Percentiles rank a stretch among this genome's conserved stretches.
Evolutionary conservation across 2,329 filamentous ascomycete genomes (phyloP).

Genomic region (Penicillium hordei): DNA sequence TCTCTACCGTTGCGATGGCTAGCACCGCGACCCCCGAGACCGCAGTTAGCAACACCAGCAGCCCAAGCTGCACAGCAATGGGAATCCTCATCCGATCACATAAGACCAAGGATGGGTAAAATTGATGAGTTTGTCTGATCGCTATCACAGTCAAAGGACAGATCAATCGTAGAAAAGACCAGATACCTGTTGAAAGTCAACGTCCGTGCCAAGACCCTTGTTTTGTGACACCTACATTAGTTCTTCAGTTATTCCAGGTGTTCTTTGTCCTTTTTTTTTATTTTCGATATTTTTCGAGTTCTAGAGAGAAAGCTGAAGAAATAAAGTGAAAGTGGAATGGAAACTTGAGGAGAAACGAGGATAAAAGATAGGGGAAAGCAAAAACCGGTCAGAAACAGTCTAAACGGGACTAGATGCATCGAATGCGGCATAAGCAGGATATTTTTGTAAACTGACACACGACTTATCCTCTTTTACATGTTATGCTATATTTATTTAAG

Average conservation of each 20-base stretch:
- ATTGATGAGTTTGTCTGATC: not conserved
- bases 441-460: not conserved
- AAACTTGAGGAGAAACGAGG: not conserved
- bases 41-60: constrained; percentile 73
- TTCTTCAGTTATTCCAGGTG: not conserved
- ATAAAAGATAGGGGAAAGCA: not conserved
- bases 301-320: not conserved
- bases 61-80: constrained; percentile 82
- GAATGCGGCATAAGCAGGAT: not conserved
- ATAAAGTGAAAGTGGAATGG: not conserved
- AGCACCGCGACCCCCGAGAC: constrained; percentile 74
- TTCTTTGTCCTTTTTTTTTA: no score
- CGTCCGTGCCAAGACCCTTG: not conserved
- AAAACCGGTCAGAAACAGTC: not conserved
- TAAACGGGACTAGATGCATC: constrained; percentile 3
- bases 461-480: not conserved
- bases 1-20: constrained; percentile 60
- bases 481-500: not conserved
- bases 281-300: no score
- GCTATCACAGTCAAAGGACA: not conserved
- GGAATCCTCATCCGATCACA: constrained; percentile 69
- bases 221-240: not conserved
- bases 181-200: not conserved
- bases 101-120: not conserved
- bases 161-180: not conserved